A percentile compares a stretch with the other conserved stretches of the same genome.
These are phyloP conservation scores for Aspergillus flavus DNA, from an alignment of 2,329 filamentous ascomycete genomes.

Conservation along the genomic window DNA sequence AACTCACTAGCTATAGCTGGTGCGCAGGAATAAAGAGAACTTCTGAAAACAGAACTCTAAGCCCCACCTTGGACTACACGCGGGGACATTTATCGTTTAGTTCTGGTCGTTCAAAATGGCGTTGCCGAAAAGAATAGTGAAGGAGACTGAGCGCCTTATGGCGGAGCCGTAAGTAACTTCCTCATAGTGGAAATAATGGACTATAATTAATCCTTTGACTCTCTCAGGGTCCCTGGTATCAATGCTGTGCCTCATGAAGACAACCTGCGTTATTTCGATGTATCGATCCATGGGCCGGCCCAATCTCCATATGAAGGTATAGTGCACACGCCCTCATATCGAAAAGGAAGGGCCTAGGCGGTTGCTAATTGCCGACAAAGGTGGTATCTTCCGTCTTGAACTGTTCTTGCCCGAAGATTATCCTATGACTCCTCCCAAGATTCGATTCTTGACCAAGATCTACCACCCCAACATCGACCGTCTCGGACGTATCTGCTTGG, in stretches of 20 bases:
- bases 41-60: neutral
- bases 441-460: slow-evolving; percentile 97
- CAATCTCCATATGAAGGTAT: slow-evolving; percentile 93
- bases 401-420: slow-evolving; percentile 98
- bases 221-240: slow-evolving; percentile 83
- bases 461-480: slow-evolving; percentile 99
- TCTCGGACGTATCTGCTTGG: slow-evolving; percentile 92
- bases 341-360: neutral
- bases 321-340: neutral
- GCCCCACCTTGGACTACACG: slow-evolving; percentile 14
- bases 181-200: neutral
- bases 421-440: slow-evolving; percentile 98
- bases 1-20: neutral
- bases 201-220: slow-evolving; percentile 11
- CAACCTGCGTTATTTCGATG: slow-evolving; percentile 97
- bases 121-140: slow-evolving; percentile 94
- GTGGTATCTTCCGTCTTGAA: slow-evolving; percentile 92
- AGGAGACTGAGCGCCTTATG: slow-evolving; percentile 97
- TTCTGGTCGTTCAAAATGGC: slow-evolving; percentile 53
- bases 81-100: slow-evolving; percentile 20
- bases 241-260: slow-evolving; percentile 95
- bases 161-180: slow-evolving; percentile 78
- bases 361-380: slow-evolving; percentile 40
- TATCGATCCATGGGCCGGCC: slow-evolving; percentile 88
- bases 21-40: neutral